A percentile compares a stretch with the other conserved stretches of the same genome.
These are phyloP conservation scores for Tolypocladium capitatum DNA, from an alignment of 2,329 filamentous ascomycete genomes.

Conservation along the genomic window DNA sequence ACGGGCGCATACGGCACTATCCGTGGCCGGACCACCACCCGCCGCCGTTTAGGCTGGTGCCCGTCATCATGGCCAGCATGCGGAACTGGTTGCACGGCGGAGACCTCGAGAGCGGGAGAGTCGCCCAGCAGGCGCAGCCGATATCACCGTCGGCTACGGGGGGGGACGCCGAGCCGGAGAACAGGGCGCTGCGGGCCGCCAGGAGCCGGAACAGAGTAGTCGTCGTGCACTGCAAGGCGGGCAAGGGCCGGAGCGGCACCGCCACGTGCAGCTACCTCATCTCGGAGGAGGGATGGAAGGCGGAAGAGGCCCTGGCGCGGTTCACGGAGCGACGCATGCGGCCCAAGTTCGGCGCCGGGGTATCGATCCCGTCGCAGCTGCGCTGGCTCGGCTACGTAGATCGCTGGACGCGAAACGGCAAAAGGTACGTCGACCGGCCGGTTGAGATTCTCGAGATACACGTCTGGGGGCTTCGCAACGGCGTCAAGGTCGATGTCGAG, in stretches of 20 bases:
- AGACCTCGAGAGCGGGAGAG: constrained; percentile 18
- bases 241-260: constrained; percentile 86
- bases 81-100: constrained; percentile 63
- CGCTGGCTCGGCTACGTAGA: constrained; percentile 83
- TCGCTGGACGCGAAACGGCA: constrained; percentile 62
- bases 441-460: constrained; percentile 83
- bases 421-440: constrained; percentile 68
- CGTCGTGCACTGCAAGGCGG: constrained; percentile 94
- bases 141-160: neutral
- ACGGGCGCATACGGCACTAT: constrained; percentile 75
- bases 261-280: constrained; percentile 83
- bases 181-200: constrained; percentile 1
- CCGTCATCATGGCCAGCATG: constrained; percentile 85
- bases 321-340: constrained; percentile 80
- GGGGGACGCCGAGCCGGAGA: constrained; percentile 1
- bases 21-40: constrained; percentile 97
- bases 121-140: constrained; percentile 6
- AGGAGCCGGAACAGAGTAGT: constrained; percentile 47
- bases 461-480: constrained; percentile 75
- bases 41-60: constrained; percentile 79
- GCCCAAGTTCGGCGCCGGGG: constrained; percentile 72
- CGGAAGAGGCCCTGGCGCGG: constrained; percentile 37
- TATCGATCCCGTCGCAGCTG: constrained; percentile 86
- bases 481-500: constrained; percentile 76
- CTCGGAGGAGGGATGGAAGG: constrained; percentile 57